Evolutionary conservation across 164 flowering plant species (phyloP).

Genomic region (Sextonia rubra): DNA sequence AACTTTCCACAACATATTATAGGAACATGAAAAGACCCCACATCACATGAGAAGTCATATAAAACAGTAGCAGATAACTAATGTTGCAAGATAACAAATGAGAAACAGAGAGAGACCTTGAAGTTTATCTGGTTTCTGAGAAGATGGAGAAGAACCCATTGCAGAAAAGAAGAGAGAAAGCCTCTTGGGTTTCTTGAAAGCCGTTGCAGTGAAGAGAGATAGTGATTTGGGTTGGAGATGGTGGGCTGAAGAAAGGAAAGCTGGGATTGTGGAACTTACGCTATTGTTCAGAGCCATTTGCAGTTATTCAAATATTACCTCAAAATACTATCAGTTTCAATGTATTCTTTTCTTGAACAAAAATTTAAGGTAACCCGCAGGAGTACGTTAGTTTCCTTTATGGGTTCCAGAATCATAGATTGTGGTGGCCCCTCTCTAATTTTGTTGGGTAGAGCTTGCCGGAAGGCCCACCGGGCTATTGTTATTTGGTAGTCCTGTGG

Average conservation of each 20-base stretch:
- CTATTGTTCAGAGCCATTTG: neutral
- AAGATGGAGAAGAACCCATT: slow-evolving; percentile 26
- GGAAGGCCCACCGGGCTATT: too few relatives aligned
- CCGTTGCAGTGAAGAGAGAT: neutral
- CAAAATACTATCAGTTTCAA: neutral
- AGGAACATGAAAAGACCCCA: neutral
- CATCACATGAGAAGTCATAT: neutral
- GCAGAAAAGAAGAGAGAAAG: slow-evolving; percentile 2
- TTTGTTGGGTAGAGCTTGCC: too few relatives aligned
- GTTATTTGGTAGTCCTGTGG: too few relatives aligned
- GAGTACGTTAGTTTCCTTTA: neutral
- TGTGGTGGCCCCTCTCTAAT: too few relatives aligned
- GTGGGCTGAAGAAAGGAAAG: neutral
- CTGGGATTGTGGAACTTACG: neutral
- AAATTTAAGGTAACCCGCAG: neutral
- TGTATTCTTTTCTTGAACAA: too few relatives aligned
- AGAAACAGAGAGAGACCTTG: slow-evolving; percentile 17
- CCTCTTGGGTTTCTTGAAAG: slow-evolving; percentile 3
- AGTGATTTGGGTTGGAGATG: neutral
- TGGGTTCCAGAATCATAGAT: too few relatives aligned
- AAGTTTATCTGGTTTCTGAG: slow-evolving; percentile 19
- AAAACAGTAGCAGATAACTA: too few relatives aligned
- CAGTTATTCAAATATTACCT: neutral
- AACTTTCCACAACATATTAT: neutral
- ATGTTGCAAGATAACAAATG: neutral